These are phyloP conservation scores for Suillus clintonianus DNA, from an alignment of 768 basidiomycete genomes.

Conservation along the genomic window DNA sequence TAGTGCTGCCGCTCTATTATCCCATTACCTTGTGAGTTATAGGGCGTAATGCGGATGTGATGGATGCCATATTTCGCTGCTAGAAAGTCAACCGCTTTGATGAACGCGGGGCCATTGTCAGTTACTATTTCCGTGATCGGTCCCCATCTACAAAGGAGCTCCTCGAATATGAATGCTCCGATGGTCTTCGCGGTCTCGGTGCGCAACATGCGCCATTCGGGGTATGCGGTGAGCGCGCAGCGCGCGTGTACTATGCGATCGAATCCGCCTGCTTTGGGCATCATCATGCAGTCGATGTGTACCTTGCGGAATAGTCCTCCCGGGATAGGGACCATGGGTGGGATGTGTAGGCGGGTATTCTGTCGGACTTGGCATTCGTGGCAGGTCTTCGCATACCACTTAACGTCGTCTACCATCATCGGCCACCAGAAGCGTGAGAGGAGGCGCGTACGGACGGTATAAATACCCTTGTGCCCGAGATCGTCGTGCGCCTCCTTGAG, in stretches of 20 bases:
- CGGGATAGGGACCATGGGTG: too few relatives aligned
- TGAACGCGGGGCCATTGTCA: neutral
- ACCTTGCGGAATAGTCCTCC: too few relatives aligned
- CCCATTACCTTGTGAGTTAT: neutral
- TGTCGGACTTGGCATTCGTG: too few relatives aligned
- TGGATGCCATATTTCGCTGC: neutral
- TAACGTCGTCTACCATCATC: neutral
- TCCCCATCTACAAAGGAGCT: slow-evolving; percentile 15
- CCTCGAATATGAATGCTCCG: slow-evolving; percentile 24
- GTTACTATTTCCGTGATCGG: slow-evolving; percentile 7
- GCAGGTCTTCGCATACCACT: neutral
- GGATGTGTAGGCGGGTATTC: too few relatives aligned
- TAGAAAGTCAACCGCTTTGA: neutral
- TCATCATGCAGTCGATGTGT: too few relatives aligned
- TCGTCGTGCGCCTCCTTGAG: neutral
- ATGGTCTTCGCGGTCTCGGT: slow-evolving; percentile 13
- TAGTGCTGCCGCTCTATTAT: too few relatives aligned
- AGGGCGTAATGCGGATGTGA: neutral
- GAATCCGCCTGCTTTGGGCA: neutral
- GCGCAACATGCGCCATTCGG: slow-evolving; percentile 33
- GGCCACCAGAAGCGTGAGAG: slow-evolving; percentile 6
- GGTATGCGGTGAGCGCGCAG: slow-evolving; percentile 2
- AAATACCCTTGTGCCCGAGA: slow-evolving; percentile 3
- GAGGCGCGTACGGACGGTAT: accelerated
- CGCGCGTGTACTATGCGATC: slow-evolving; percentile 19